A percentile compares a stretch with the other conserved stretches of the same genome.
Conservation (phyloP, 441 rosid species). For the Cnidoscolus chayamansa region DNA sequence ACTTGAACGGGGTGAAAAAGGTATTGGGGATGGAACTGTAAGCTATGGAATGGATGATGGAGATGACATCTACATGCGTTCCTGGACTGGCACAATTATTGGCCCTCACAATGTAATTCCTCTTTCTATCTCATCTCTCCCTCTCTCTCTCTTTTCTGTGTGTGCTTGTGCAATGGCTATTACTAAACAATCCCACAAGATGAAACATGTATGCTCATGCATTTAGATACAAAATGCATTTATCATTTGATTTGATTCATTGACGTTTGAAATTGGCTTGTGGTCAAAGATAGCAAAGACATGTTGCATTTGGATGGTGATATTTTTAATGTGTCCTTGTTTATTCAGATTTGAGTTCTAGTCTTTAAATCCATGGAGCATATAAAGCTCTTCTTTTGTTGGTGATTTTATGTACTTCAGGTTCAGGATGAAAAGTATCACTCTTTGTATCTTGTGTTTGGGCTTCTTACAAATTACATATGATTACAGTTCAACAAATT, state of each 20-base stretch:
- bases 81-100: conserved; percentile 98
- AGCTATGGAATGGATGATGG: conserved; percentile 99
- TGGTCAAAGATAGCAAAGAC: not conserved
- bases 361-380: not conserved
- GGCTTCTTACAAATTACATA: conserved; percentile 5
- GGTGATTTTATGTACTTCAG: not conserved
- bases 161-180: not conserved
- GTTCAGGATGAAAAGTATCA: not conserved
- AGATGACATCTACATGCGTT: conserved; percentile 96
- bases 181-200: not conserved
- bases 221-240: not conserved
- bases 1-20: conserved; percentile 99
- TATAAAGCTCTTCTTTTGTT: not conserved
- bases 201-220: conserved; percentile 5
- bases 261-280: not conserved
- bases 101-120: conserved; percentile 91
- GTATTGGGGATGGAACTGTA: conserved; percentile 94
- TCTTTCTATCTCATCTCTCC: not conserved
- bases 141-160: conserved; percentile 11
- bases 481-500: conserved; percentile 2
- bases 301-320: not conserved
- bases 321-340: not conserved
- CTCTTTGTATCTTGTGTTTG: not conserved
- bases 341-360: not conserved
- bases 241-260: not conserved